These are phyloP conservation scores for Pinus tabuliformis DNA, from an alignment of 75 land plant species.

Conservation along the genomic window DNA sequence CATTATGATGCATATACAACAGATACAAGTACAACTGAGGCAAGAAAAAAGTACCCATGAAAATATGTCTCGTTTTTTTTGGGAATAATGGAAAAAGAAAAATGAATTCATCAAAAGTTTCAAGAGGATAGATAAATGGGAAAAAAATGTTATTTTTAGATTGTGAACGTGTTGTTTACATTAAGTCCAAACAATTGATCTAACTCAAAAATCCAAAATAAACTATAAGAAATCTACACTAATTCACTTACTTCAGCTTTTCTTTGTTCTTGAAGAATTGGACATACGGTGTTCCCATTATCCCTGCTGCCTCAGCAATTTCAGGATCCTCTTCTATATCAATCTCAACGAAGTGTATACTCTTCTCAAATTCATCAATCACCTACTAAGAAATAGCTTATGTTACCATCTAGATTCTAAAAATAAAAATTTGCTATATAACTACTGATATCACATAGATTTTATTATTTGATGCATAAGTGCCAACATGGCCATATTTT, in stretches of 20 bases:
- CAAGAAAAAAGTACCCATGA: too few relatives aligned
- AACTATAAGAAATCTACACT: too few relatives aligned
- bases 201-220: too few relatives aligned
- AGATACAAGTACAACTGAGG: too few relatives aligned
- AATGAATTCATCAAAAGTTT: too few relatives aligned
- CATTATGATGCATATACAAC: too few relatives aligned
- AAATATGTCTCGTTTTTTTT: too few relatives aligned
- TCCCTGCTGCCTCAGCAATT: conserved; percentile 97
- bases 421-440: not conserved
- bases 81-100: too few relatives aligned
- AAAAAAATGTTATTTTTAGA: too few relatives aligned
- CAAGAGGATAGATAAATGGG: too few relatives aligned
- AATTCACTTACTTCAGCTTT: conserved; percentile 56
- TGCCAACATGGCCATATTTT: not conserved
- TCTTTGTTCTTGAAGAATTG: conserved; percentile 97
- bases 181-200: too few relatives aligned
- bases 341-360: conserved; percentile 92
- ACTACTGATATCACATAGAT: not conserved
- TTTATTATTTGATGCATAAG: not conserved
- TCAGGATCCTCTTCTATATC: conserved; percentile 98
- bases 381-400: conserved; percentile 46
- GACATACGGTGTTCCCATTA: conserved; percentile 98
- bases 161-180: too few relatives aligned
- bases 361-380: conserved; percentile 83
- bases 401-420: not conserved